Evolutionary conservation across 2,329 filamentous ascomycete genomes (phyloP), one percentile per base, ranked within the genome.

Genomic region (Bipolaris sorokiniana): DNA sequence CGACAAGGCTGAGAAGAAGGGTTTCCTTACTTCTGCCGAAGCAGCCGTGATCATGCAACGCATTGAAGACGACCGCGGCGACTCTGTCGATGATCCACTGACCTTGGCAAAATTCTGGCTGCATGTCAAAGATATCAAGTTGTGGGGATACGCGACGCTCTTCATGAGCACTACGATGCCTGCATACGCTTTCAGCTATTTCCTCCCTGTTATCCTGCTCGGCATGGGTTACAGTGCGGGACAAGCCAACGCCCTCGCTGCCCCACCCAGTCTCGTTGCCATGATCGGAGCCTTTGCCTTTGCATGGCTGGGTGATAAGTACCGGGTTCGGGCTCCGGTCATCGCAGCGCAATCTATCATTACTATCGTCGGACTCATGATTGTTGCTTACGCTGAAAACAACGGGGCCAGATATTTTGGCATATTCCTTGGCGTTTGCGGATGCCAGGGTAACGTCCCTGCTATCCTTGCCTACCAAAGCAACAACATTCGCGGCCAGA

Each of bases 371-470:
- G 70, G 70, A 1, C 59, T 72, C 1, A 65, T 70, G 52, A 60
- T 72, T 37, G 65, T 69, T 16, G 70, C 65, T 9, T 72, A 69
- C 42, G 56, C 55, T 1, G 33, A 44, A 3, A 69, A 66, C 49
- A 59, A 66, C 23, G 63, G 60, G 16, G 67, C 54, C 7, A 55
- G 67, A 13, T 73, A 73, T 59, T 69, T 71, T 40, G 68, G 70
- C 36, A 51, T 57, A 2, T 73, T 70, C 51, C 58, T 73, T 7
- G 68, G 66, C 7, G 61, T 68, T 7, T 55, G 54, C 28, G 68
- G 68, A 11, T 51, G 54, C 31, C 64, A 65, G 28, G 59, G 63
- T 11, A 65, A 65, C 16, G 50, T 71, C 1, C 69, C 68, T 0
- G 58, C 60, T 6, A 63, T 71, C 7, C 57, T 72, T 20, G 63